Base-by-base conservation (phyloP, 768 basidiomycete species). In the Lentinus tigrinus region DNA sequence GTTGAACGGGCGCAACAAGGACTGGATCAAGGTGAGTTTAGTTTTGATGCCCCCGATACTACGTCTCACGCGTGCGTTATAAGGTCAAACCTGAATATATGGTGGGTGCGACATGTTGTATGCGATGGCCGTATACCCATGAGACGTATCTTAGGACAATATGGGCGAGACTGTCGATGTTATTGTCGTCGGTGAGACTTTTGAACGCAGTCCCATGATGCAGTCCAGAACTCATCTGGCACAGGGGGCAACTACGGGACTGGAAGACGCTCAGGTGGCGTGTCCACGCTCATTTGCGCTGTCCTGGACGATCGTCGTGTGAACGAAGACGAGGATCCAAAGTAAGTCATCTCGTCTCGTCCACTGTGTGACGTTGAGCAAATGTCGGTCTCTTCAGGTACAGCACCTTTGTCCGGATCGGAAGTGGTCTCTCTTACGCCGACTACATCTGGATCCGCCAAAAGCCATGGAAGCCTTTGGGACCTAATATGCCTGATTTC, bases 101-200 rank as follows among this genome's bases (percentile, higher is more conserved):
- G 86, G 91, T 90, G 63, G 51, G 75, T 69, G 37, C 23, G 14
- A 10, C 43, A 50, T 47, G 7, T 39, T 24, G 54, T 24, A 11
- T 1, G 17, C 27, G 9, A 26, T 21, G 43, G 28, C 42, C 9
- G 23, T 4, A 23, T 27, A 47, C 36, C 11, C 51, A 37, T 51
- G 52, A 34, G 42, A 28, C 28, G 23, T 19, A 23, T 40, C 14
- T 9, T 52, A 92, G 91, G 93, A 95, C 63, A 89, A 92, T 59
- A 84, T 95, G 81, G 93, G 92, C 7, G 94, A 97, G 74, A 95
- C 90, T 0, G 87, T 95, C 3, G 96, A 98, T 65, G 84, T 96
- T 1, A 74, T 98, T 8, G 94, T 98, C 23, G 85, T 98, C 34
- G 92, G 93, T 88, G 67, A 62, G 85, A n/a, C n/a, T n/a, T 66